Base-by-base conservation (phyloP, 2,329 filamentous ascomycete species). In the Phialemonium atrogriseum region DNA sequence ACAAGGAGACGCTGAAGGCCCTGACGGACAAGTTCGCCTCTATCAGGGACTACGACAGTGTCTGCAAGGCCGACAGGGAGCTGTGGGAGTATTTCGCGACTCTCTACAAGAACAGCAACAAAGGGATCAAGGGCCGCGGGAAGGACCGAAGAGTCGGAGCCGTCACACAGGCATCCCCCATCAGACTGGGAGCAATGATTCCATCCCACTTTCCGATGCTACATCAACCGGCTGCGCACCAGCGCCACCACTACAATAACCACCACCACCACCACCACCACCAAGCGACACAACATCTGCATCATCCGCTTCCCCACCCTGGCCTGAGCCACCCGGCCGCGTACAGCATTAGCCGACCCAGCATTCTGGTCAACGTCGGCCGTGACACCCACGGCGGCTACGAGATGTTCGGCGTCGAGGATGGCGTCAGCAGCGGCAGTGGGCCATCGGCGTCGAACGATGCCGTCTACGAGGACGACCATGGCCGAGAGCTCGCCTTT, bases 41-140 rank as follows among this genome's bases (percentile, higher is more conserved):
- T 22, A 64, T 79, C 35, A 58, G 62, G 21, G 70, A 79, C 32
- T 67, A 66, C n/a, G 73, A 80, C 22, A 61, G 66, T 5, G 74
- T 88, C n/a, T 64, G 71, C 0, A 68, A 78, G 22, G 56, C 60
- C 5, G 85, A 95, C 47, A 78, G 74, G 39, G 80, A 86, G 37
- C 66, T 95, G 30, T 86, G 83, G 65, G 74, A 82, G 44, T 94
- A 94, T 60, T 91, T 96, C 51, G 73, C 79, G 4, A 70, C 70
- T 1, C 68, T 94, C n/a, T 95, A 94, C 70, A 94, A 94, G 66
- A 93, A 96, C 60, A 88, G 83, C 60, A 96, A 96, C 70, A 94
- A 94, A 58, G 91, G 91, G 2, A 95, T 96, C 66, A 96, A 95
- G 59, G 91, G 91, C 9, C 78, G 91, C 27, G 91, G 91, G 25